Base-by-base conservation (phyloP, 2,329 filamentous ascomycete genomes). In the Tricladium varicosporioides region DNA sequence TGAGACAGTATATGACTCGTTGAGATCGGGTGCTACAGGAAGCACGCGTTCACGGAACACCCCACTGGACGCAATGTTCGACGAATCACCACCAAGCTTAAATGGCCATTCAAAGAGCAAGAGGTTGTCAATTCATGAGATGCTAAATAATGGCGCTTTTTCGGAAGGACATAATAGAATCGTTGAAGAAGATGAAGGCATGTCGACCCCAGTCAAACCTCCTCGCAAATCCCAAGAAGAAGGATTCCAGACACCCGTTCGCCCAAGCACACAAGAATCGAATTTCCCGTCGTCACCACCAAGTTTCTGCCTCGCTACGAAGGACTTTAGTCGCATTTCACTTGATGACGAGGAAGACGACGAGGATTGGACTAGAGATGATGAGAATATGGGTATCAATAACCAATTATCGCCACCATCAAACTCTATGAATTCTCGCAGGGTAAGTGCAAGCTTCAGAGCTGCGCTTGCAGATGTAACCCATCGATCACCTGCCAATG, bases 41-140 rank as follows among this genome's bases (percentile, higher is more conserved):
- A 87, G 85, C 60, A 79, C 82, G 53, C 83, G 85, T 58, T 82
- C 84, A 33, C 80, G 85, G 48, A 85, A 90, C 68, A 88, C 87
- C 27, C 87, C 88, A 14, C 76, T 92, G 50, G 88, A 92, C 67
- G 89, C 85, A 19, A 89, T 92, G 77, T 92, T 92, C 71, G 88
- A 92, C 72, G 89, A 92, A 65, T 90, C 88, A 13, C 87, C 86
- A 36, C 82, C 84, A 7, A 82, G 80, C 67, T 80, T 81, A 1
- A 78, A 79, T 15, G 76, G 78, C 53, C 80, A 61, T 59, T 42
- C 60, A 22, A 71, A 67, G 47, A 61, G 48, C 36, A 67, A 68
- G 49, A 60, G 66, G 40, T 62, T 69, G 19, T 69, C 66, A 11
- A 65, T 69, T 54, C 68, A 70, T 42, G 70, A 71, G 45, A 61